These are phyloP conservation scores for Nothophoma quercina DNA, from an alignment of 2,329 filamentous ascomycete genomes.

Conservation along the genomic window DNA sequence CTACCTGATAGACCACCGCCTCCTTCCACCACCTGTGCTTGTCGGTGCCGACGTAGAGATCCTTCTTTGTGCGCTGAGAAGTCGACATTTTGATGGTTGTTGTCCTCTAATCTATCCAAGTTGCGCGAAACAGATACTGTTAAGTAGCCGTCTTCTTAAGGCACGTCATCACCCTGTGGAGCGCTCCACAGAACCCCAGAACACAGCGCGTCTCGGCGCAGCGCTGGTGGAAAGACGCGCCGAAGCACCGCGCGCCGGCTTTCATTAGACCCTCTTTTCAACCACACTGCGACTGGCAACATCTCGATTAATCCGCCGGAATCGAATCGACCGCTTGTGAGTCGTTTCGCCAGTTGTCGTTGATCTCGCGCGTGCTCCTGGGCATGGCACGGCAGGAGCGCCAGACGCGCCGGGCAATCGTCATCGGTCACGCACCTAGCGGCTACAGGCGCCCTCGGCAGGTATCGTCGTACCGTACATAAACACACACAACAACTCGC, in stretches of 20 bases:
- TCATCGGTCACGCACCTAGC: slow-evolving; percentile 19
- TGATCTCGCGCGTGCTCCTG: not conserved
- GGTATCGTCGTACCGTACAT: slow-evolving; percentile 10
- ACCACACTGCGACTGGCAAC: not conserved
- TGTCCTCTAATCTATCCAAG: not conserved
- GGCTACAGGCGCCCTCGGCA: not conserved
- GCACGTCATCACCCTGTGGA: slow-evolving; percentile 19
- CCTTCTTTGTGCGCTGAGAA: slow-evolving; percentile 18
- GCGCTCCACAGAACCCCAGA: slow-evolving; percentile 12
- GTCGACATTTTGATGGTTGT: slow-evolving; percentile 4
- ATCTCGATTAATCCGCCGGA: not conserved
- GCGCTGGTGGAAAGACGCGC: not conserved
- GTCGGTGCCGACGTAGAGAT: slow-evolving; percentile 42
- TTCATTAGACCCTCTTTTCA: slow-evolving; percentile 1
- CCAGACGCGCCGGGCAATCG: slow-evolving; percentile 6
- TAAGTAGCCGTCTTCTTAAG: slow-evolving; percentile 4
- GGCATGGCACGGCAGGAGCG: slow-evolving; percentile 1
- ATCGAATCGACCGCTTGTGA: not conserved
- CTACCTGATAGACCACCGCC: slow-evolving; percentile 63
- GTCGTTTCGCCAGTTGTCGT: not conserved
- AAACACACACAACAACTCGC: not conserved
- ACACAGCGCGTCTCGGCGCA: slow-evolving; percentile 10
- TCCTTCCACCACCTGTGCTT: slow-evolving; percentile 66
- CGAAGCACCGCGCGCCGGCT: not conserved
- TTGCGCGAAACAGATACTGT: not conserved